These are phyloP conservation scores for Starmerella cellae DNA, from an alignment of 805 yeast species.

Conservation along the genomic window DNA sequence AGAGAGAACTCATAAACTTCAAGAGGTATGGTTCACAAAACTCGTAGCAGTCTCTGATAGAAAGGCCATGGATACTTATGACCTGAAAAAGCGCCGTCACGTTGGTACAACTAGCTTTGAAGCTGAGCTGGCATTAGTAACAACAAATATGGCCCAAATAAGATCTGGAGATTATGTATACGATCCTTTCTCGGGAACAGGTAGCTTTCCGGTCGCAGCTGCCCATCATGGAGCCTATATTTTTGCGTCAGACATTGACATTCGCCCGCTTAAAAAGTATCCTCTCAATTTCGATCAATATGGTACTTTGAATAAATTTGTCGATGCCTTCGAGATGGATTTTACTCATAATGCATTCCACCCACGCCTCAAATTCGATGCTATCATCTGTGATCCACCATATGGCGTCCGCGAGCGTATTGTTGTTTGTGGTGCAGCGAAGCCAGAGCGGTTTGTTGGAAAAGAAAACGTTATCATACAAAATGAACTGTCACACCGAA, in stretches of 20 bases:
- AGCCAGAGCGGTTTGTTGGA: conserved; percentile 51
- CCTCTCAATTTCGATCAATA: conserved; percentile 64
- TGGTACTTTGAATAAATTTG: conserved; percentile 39
- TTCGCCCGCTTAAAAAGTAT: conserved; percentile 62
- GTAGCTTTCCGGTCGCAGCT: conserved; percentile 82
- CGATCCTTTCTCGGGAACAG: conserved; percentile 96
- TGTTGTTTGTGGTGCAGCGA: conserved; percentile 77
- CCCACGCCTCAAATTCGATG: conserved; percentile 47
- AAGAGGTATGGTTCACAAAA: conserved; percentile 61
- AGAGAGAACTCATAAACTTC: conserved; percentile 38
- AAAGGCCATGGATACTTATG: conserved; percentile 61
- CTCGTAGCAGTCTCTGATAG: conserved; percentile 52
- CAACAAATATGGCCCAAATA: conserved; percentile 77
- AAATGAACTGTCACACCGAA: conserved; percentile 62
- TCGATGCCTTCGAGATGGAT: conserved; percentile 83
- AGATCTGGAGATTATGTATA: conserved; percentile 52
- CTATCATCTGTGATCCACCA: conserved; percentile 92
- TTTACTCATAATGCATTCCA: conserved; percentile 84
- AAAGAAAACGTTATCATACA: conserved; percentile 59
- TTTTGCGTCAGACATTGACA: conserved; percentile 84
- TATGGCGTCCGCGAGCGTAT: conserved; percentile 95
- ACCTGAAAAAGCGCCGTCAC: conserved; percentile 66
- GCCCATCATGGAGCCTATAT: conserved; percentile 70
- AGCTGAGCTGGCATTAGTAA: conserved; percentile 76
- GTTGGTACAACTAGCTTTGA: conserved; percentile 97